Evolutionary conservation across 2,329 filamentous ascomycete species (phyloP), one percentile per base, ranked within the genome.

Genomic region (Paradendryphiella salina): DNA sequence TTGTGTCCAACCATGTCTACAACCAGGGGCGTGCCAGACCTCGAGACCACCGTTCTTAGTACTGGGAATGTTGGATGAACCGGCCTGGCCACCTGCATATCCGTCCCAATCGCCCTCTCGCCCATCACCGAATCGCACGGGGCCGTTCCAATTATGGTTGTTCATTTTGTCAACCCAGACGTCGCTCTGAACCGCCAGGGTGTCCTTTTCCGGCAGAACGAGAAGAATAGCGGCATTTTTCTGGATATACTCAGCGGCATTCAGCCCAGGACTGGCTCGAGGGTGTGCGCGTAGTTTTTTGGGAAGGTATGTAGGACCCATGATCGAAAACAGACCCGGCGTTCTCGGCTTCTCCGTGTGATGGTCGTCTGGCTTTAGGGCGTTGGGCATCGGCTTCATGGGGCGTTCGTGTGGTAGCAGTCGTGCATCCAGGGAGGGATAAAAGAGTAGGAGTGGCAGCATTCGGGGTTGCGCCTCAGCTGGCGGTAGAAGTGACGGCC

Each of bases 1-100:
- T 57, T 75, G 73, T 36, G 75, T 76, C 75, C 75, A 77, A 5
- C 75, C 75, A 51, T 77, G 75, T 34, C 63, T 49, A 50, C 68
- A 71, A 3, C 46, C 48, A 1, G 69, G 69, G 11, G 69, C 69
- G 41, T 73, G 66, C 70, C 70, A 73, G 4, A 72, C 61, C 31
- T 76, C 75, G 47, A 77, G 44, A 34, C 75, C 64, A 26, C 64
- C 61, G 50, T 72, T 66, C 57, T 58, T 52, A n/a, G 28, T 46
- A 41, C 43, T 60, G 26, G 46, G 54, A 4, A 41, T 45, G 7
- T 45, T 52, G 18, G 42, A 42, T 38, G 56, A 39, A 51, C 65
- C 41, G 15, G 60, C 50, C 32, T 58, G 42, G 11, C 60, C 52
- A n/a, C 64, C 60, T 0, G 51, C 33, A 6, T 56, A 50, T 2